phyloP scores from a whole-genome alignment of 129 eudicot genomes.

The Chrysanthemum lavandulifolium region DNA sequence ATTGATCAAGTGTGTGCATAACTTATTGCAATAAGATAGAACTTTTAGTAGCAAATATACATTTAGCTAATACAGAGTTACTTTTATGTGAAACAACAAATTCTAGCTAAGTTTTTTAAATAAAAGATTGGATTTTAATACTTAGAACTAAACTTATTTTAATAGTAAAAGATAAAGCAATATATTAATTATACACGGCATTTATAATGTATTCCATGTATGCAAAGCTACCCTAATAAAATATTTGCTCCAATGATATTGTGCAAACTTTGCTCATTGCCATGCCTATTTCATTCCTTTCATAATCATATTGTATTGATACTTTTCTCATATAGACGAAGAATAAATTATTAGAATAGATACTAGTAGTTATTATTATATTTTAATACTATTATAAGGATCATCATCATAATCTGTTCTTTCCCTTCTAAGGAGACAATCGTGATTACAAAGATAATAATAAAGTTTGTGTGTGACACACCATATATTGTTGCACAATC shows the following conservation, averaged over 20 bases:
- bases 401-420: conserved; percentile 15
- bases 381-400: conserved; percentile 4
- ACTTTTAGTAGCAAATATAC: no score
- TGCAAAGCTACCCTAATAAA: background rate
- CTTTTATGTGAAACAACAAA: no score
- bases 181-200: background rate
- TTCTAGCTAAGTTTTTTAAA: no score
- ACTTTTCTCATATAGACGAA: background rate
- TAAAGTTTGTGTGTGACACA: background rate
- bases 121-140: no score
- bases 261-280: background rate
- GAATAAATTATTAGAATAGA: background rate
- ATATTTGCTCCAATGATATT: background rate
- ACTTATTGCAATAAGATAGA: no score
- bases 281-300: background rate
- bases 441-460: conserved; percentile 13
- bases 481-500: background rate
- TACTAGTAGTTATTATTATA: background rate
- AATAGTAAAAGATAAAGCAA: no score
- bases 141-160: no score
- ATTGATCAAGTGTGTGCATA: no score
- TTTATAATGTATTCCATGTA: background rate
- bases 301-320: background rate
- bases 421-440: conserved; percentile 27
- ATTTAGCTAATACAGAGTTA: no score